Base-by-base conservation (phyloP, 2,329 filamentous ascomycete genomes). In the Penicillium verrucosum region DNA sequence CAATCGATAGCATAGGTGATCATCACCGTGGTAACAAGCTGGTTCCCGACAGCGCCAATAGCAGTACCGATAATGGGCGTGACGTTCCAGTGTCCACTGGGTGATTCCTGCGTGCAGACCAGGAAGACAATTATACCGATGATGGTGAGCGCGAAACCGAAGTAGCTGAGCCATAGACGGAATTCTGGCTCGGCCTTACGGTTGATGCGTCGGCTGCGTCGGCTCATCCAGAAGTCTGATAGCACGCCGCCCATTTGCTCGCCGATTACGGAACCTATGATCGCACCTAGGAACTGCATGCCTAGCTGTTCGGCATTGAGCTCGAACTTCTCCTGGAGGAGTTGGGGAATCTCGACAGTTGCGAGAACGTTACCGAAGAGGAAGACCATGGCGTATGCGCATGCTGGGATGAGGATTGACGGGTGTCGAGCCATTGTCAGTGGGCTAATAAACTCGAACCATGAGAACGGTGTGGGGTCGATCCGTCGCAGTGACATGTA, bases 1-100 rank as follows among this genome's bases (percentile, higher is more conserved):
- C 81, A 84, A 64, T 87, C 84, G 4, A 87, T 78, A 0, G 83
- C 80, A 65, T 73, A 87, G 0, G 85, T 87, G 52, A 85, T 80
- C 56, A 85, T 69, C 1, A 86, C 80, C 0, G 85, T 87, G 2
- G 85, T 86, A 25, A 87, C 78, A 30, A 87, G 79, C 68, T 87
- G 85, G 60, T 85, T 86, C 1, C 85, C 85, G 4, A 76, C 80
- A 0, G 79, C 79, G 0, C 75, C 76, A 56, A 83, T 79, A 4
- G 76, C 83, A 10, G 77, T 79, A 9, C 84, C 84, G 11, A 86
- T 68, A 16, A 85, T 73, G 0, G 84, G 85, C 0, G 80, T 81
- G 18, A 85, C 77, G 23, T 82, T 82, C 81, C 82, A 87, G 16
- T 77, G 70, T 1, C 73, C 69, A 0, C 73, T 61, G 0, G 70